These are phyloP conservation scores for Melanogaster broomeanus DNA, from an alignment of 768 basidiomycete species.

Conservation along the genomic window DNA sequence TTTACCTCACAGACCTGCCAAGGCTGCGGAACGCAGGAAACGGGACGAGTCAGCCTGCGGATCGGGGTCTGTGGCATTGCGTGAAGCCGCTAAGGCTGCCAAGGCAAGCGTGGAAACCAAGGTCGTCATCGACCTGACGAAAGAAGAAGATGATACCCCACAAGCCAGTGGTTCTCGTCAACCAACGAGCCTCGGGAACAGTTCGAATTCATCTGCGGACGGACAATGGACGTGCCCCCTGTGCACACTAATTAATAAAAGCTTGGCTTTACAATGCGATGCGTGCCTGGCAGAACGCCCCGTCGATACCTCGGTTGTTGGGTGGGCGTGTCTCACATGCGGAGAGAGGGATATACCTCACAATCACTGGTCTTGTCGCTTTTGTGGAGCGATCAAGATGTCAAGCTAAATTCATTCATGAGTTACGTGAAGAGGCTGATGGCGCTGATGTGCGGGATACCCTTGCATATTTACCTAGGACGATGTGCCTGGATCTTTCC, in stretches of 20 bases:
- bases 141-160: slow-evolving; percentile 20
- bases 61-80: slow-evolving; percentile 53
- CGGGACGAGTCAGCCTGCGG: slow-evolving; percentile 77
- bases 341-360: slow-evolving; percentile 61
- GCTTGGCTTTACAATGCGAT: slow-evolving; percentile 52
- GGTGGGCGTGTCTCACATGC: slow-evolving; percentile 70
- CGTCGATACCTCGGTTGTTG: slow-evolving; percentile 32
- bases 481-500: neutral
- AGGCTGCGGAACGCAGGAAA: slow-evolving; percentile 87
- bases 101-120: slow-evolving; percentile 61
- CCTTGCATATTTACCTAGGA: neutral
- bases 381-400: slow-evolving; percentile 69
- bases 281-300: slow-evolving; percentile 54
- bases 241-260: slow-evolving; percentile 70
- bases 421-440: too few species aligned
- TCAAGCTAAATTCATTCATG: slow-evolving; percentile 17
- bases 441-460: neutral
- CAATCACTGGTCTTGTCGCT: slow-evolving; percentile 73
- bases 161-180: slow-evolving; percentile 1
- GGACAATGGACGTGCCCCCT: slow-evolving; percentile 51
- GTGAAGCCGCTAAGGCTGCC: slow-evolving; percentile 70
- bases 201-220: neutral
- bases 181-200: neutral
- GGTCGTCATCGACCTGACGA: slow-evolving; percentile 58
- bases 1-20: slow-evolving; percentile 8